Percentiles rank a stretch among this genome's conserved stretches.
Evolutionary conservation across 1,139 yeast species (phyloP).

Genomic region (Yarrowia galli): DNA sequence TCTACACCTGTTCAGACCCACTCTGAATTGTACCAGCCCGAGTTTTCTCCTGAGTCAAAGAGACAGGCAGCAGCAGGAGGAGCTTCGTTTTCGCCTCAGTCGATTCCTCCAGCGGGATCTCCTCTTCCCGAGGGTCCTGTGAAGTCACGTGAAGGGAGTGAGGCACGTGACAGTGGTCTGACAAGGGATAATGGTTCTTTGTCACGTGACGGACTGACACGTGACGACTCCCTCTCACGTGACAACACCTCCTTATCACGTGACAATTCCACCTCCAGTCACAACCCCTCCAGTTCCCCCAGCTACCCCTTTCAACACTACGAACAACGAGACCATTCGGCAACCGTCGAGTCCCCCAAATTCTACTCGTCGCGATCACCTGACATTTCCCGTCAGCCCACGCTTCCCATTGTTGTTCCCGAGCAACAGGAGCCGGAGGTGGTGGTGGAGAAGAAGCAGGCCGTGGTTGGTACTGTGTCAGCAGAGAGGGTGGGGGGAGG

Average conservation of each 20-base stretch:
- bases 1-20: slow-evolving; percentile 8
- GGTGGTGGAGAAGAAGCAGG: slow-evolving; percentile 23
- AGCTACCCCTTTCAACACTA: slow-evolving; percentile 32
- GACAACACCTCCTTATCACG: not conserved
- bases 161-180: not conserved
- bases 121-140: slow-evolving; percentile 18
- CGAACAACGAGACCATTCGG: slow-evolving; percentile 13
- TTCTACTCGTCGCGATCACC: slow-evolving; percentile 20
- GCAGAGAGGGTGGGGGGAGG: not conserved
- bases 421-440: slow-evolving; percentile 14
- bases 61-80: not conserved
- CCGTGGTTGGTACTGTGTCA: slow-evolving; percentile 6
- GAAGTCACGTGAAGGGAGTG: not conserved
- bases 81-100: slow-evolving; percentile 14
- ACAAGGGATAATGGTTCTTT: not conserved
- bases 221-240: not conserved
- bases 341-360: slow-evolving; percentile 14
- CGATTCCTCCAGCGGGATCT: slow-evolving; percentile 19
- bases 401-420: slow-evolving; percentile 21
- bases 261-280: not conserved
- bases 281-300: not conserved
- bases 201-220: not conserved
- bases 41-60: slow-evolving; percentile 11
- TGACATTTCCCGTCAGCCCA: slow-evolving; percentile 19
- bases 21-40: slow-evolving; percentile 21